A percentile compares a stretch with the other conserved stretches of the same genome.
Evolutionary conservation across 2,329 filamentous ascomycete species (phyloP).

Genomic region (Nannizziopsis arthrosporioides): DNA sequence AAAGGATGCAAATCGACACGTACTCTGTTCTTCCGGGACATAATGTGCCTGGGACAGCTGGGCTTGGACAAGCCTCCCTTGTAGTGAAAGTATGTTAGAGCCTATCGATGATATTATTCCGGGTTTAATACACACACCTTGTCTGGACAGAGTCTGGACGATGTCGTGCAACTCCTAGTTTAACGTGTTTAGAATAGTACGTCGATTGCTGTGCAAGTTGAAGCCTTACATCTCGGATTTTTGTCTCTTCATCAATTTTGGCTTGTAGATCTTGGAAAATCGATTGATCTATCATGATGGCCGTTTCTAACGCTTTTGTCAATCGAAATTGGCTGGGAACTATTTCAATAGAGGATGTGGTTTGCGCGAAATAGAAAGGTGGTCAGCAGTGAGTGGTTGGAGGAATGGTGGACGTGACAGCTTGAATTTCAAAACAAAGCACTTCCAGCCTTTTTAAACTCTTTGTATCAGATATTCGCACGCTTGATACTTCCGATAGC

Average conservation of each 20-base stretch:
- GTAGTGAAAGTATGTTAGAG: neutral
- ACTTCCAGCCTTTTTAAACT: too few relatives aligned
- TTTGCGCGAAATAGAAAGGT: too few relatives aligned
- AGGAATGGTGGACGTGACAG: too few relatives aligned
- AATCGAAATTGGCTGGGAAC: neutral
- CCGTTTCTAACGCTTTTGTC: neutral
- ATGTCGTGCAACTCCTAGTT: conserved; percentile 61
- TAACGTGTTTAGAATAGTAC: conserved; percentile 12
- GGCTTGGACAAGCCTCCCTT: conserved; percentile 65
- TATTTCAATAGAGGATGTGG: too few relatives aligned
- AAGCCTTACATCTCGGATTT: conserved; percentile 56
- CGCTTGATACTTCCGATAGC: too few relatives aligned
- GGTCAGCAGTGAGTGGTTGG: too few relatives aligned
- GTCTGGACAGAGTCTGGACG: conserved; percentile 68
- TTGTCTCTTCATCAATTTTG: conserved; percentile 78
- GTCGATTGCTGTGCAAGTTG: neutral
- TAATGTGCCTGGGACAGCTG: conserved; percentile 83
- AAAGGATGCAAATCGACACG: conserved; percentile 21
- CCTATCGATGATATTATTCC: neutral
- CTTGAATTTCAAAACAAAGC: too few relatives aligned
- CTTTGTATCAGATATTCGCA: too few relatives aligned
- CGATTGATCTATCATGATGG: conserved; percentile 57
- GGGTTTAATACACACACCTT: conserved; percentile 40
- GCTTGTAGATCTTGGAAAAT: conserved; percentile 81
- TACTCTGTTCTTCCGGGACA: conserved; percentile 56